Evolutionary conservation across 2,329 filamentous ascomycete species (phyloP), one percentile per base, ranked within the genome.

Genomic region (Xylariaceae sp.): DNA sequence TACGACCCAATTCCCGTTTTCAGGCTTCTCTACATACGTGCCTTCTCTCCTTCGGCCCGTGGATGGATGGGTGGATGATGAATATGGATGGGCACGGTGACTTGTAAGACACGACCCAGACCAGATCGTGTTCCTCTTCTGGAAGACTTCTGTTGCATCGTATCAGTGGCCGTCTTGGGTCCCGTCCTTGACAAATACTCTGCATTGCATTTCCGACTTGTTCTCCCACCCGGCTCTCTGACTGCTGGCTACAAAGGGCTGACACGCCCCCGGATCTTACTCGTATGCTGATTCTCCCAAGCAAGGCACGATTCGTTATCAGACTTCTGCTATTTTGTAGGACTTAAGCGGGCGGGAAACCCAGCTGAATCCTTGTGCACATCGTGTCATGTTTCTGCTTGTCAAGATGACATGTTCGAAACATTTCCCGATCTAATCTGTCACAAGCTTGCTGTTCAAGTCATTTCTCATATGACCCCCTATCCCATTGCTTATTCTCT

Each of bases 401-500:
- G 61, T 61, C 61, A 54, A 62, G 60, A 64, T 63, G 58, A 39
- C 52, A 63, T 65, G 58, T 64, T 53, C 51, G 34, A 58, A 53
- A 45, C 23, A 18, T 53, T 61, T 39, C 56, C 10, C 59, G 51
- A 53, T 59, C 57, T 53, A 39, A 51, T 61, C 48, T 61, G n/a
- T 34, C 48, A 54, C 55, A 60, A 39, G 58, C 37, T 51, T 57
- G 39, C 39, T 18, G 47, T 44, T 44, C 10, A 17, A 7, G 51
- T 61, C 60, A 60, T 48, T 50, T 60, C 59, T 59, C 57, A 59
- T 61, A 55, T 64, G 57, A 55, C 56, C 56, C 63, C 61, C 51
- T 45, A 60, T 57, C 58, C 56, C 63, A 48, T 56, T 63, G 61
- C 58, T 65, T 63, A 62, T 58, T 62, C 60, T 63, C 61, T 58